A percentile compares a stretch with the other conserved stretches of the same genome.
These are phyloP conservation scores for Medakamo hakoo DNA, from an alignment of 139 green algal species.

Conservation along the genomic window DNA sequence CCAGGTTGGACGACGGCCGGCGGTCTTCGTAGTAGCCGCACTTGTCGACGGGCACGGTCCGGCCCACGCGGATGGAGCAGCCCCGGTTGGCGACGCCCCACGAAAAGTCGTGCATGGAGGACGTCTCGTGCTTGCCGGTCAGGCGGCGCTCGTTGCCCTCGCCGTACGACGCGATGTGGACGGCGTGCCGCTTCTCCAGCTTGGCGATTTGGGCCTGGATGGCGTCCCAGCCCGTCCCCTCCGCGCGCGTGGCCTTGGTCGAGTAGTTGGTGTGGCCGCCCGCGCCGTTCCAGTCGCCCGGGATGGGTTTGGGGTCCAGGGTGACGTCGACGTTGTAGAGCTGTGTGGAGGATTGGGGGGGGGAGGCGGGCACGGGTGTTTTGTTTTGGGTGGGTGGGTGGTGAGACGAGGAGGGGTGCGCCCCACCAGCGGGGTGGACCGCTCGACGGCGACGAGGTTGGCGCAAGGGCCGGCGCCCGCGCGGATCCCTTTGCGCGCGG, in stretches of 20 bases:
- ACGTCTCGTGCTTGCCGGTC: conserved; percentile 86
- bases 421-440: too few species aligned
- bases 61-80: conserved; percentile 78
- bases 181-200: conserved; percentile 70
- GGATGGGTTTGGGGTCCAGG: conserved; percentile 95
- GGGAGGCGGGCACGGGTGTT: too few species aligned
- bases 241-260: conserved; percentile 68
- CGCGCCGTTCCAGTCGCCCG: conserved; percentile 96
- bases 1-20: conserved; percentile 87
- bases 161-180: conserved; percentile 64
- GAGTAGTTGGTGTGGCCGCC: conserved; percentile 95
- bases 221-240: conserved; percentile 46
- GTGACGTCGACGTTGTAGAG: conserved; percentile 79
- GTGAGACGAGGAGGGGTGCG: neutral
- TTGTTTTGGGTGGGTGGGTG: neutral
- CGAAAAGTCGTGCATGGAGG: conserved; percentile 83
- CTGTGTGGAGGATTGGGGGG: conserved; percentile 23
- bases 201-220: conserved; percentile 84
- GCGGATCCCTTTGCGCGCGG: too few species aligned
- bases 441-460: too few species aligned
- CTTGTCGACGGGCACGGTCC: conserved; percentile 74
- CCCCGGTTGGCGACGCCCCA: conserved; percentile 96
- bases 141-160: conserved; percentile 95
- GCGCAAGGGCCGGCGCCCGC: too few species aligned
- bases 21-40: conserved; percentile 96